Evolutionary conservation across 192 early-diverging fungal genomes (phyloP).

Genomic region (Coemansia sp.): DNA sequence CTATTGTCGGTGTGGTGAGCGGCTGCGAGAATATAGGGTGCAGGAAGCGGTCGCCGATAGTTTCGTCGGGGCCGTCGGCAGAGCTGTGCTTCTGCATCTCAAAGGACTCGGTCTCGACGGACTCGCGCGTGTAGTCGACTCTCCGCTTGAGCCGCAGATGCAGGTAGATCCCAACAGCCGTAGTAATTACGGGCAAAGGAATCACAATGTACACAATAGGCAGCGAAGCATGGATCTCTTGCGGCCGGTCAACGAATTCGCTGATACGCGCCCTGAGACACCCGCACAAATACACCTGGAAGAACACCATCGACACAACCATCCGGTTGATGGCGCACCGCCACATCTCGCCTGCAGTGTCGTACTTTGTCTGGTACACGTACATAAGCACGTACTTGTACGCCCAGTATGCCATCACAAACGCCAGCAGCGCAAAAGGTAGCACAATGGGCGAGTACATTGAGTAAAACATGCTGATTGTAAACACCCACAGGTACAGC

Average conservation of each 20-base stretch:
- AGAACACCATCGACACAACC: constrained; percentile 61
- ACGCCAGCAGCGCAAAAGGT: constrained; percentile 64
- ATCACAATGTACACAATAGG: constrained; percentile 55
- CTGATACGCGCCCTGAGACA: constrained; percentile 54
- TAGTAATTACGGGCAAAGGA: constrained; percentile 64
- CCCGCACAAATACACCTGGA: constrained; percentile 67
- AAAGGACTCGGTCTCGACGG: constrained; percentile 46
- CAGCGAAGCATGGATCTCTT: constrained; percentile 29
- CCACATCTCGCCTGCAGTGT: constrained; percentile 74
- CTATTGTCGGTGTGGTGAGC: constrained; percentile 67
- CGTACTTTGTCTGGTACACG: constrained; percentile 69
- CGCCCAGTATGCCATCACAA: constrained; percentile 64
- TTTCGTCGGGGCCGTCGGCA: constrained; percentile 18
- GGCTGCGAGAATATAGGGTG: constrained; percentile 65
- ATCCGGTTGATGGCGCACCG: constrained; percentile 69
- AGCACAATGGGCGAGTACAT: constrained; percentile 69
- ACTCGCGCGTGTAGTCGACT: constrained; percentile 59
- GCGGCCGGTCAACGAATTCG: constrained; percentile 55
- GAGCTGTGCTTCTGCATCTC: constrained; percentile 26
- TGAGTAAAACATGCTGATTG: constrained; percentile 69
- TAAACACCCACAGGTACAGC: constrained; percentile 68
- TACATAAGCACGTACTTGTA: constrained; percentile 78
- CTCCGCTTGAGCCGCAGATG: constrained; percentile 51
- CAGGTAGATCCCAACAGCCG: constrained; percentile 57
- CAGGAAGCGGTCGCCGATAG: constrained; percentile 62